Evolutionary conservation across 805 yeast species (phyloP).

Genomic region (Lachancea sp.): DNA sequence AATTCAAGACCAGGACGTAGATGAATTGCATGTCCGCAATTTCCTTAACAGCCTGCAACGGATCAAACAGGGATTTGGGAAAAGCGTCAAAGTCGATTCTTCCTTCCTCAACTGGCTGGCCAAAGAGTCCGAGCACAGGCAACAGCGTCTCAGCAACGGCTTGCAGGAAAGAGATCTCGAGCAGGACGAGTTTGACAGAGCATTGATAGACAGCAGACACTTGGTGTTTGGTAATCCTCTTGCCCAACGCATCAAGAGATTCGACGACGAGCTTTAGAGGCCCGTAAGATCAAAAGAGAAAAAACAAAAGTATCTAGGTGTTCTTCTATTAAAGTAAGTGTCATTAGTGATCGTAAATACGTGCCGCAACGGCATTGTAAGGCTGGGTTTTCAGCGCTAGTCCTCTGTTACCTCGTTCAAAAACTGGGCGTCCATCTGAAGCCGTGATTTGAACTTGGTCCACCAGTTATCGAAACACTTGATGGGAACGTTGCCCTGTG

Average conservation of each 20-base stretch:
- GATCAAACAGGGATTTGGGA: constrained; percentile 29
- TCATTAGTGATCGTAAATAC: neutral
- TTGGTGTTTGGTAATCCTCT: constrained; percentile 70
- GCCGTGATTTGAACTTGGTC: constrained; percentile 74
- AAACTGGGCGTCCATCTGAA: constrained; percentile 78
- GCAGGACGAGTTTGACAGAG: constrained; percentile 34
- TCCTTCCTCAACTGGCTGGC: constrained; percentile 62
- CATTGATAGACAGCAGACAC: constrained; percentile 48
- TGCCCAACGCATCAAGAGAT: constrained; percentile 53
- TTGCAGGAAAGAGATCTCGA: constrained; percentile 28
- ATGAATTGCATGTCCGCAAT: constrained; percentile 38
- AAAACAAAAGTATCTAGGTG: no score
- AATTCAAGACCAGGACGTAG: constrained; percentile 24
- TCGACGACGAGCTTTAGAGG: constrained; percentile 45
- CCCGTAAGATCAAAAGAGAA: no score
- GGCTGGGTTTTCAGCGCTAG: constrained; percentile 4
- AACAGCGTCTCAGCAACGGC: constrained; percentile 19
- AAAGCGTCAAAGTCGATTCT: constrained; percentile 30
- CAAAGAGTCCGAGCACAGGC: constrained; percentile 36
- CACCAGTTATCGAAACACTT: constrained; percentile 92
- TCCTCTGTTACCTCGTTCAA: constrained; percentile 44
- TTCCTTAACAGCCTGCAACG: constrained; percentile 37
- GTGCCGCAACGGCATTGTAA: neutral
- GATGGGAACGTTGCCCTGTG: constrained; percentile 75
- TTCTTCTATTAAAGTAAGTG: neutral